Evolutionary conservation across 306 rosid genomes (phyloP).

Genomic region (Cyclanthera cordifolia): DNA sequence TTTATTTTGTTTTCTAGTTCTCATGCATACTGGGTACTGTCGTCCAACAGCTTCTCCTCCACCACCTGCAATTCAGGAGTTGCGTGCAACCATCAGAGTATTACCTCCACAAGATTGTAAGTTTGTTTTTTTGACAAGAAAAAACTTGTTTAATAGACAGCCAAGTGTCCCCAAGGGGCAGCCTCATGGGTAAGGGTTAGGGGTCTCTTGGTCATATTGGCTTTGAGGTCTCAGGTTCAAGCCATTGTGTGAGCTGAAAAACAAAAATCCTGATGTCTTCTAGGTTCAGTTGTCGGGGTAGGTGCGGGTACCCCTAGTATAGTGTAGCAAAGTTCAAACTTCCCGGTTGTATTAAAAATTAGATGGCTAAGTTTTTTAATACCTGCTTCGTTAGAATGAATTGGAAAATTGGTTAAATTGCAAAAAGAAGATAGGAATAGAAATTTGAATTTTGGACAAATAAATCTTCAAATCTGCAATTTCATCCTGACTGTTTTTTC

Average conservation of each 20-base stretch:
- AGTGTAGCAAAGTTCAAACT: no score
- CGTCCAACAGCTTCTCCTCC: slow-evolving; percentile 95
- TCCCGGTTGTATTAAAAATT: no score
- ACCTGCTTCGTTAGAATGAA: not conserved
- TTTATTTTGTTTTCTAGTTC: slow-evolving; percentile 44
- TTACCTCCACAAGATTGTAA: slow-evolving; percentile 86
- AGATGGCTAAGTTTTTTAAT: not conserved
- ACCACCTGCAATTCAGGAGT: slow-evolving; percentile 74
- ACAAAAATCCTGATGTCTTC: no score
- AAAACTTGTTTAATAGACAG: slow-evolving; percentile 5
- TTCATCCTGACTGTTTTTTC: not conserved
- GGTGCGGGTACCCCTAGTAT: no score
- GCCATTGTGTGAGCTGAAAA: no score
- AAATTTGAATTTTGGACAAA: not conserved
- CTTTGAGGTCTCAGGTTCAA: no score
- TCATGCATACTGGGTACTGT: slow-evolving; percentile 97
- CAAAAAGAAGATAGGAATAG: not conserved
- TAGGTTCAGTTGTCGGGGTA: no score
- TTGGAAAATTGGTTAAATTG: not conserved
- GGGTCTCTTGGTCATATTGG: no score
- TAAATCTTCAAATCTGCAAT: not conserved
- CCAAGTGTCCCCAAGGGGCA: no score
- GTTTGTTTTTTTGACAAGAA: slow-evolving; percentile 15
- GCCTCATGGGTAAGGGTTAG: no score
- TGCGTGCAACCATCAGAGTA: slow-evolving; percentile 60